phyloP scores from a whole-genome alignment of 1,284 basidiomycete species.

The Trametes versicolor region DNA sequence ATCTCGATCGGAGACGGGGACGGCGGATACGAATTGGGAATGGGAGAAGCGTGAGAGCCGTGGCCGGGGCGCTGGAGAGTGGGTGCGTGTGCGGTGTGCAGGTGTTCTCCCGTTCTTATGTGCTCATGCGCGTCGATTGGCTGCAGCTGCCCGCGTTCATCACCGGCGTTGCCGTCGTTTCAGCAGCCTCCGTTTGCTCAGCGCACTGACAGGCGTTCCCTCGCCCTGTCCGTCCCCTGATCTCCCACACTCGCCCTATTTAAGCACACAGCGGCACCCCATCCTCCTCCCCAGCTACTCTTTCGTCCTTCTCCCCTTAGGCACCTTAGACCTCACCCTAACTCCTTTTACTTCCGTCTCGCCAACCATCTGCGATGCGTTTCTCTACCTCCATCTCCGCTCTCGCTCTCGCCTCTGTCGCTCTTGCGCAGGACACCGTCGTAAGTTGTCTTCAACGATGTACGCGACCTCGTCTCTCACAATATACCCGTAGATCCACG shows the following conservation, averaged over 20 bases:
- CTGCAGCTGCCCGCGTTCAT: slow-evolving; percentile 1
- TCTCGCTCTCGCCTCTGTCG: slow-evolving; percentile 35
- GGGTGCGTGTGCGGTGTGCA: background rate
- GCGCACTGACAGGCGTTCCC: slow-evolving; percentile 11
- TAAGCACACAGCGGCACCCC: background rate
- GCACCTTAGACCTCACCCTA: slow-evolving; percentile 9
- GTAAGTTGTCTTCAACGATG: too few species aligned
- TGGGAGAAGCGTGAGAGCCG: slow-evolving; percentile 2
- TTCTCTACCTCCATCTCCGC: slow-evolving; percentile 25
- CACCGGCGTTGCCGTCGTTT: slow-evolving; percentile 12
- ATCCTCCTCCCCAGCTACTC: background rate
- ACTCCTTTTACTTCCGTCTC: background rate
- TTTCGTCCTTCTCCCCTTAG: background rate
- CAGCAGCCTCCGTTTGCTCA: background rate
- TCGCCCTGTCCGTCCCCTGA: background rate
- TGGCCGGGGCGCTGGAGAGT: background rate
- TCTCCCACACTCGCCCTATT: slow-evolving; percentile 7
- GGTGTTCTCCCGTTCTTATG: slow-evolving; percentile 4
- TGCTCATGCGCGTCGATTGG: background rate
- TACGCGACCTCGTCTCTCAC: background rate
- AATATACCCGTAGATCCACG: slow-evolving; percentile 35
- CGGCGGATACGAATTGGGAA: background rate
- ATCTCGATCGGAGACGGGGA: background rate
- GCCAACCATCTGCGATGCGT: slow-evolving; percentile 29
- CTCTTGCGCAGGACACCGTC: too few species aligned